Evolutionary conservation across 352 stramenopile genomes (phyloP).

Genomic region (Phytophthora melonis): DNA sequence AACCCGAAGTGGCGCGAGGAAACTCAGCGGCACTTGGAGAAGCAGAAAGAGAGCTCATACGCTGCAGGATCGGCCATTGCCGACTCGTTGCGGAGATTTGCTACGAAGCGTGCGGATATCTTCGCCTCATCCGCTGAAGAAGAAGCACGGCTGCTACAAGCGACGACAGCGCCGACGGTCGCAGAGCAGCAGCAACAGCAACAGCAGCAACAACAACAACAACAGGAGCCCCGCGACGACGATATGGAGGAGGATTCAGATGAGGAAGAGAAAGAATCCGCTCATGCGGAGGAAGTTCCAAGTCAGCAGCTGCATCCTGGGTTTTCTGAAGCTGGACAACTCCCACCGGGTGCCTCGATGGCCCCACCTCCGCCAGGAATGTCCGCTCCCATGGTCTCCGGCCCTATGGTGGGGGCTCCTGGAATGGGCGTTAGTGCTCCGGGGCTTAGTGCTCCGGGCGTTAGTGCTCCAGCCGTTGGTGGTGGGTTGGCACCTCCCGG

Average conservation of each 20-base stretch:
- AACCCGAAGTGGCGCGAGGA: constrained; percentile 99
- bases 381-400: constrained; percentile 22
- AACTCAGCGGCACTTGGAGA: constrained; percentile 94
- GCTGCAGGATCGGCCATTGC: constrained; percentile 96
- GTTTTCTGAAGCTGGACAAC: constrained; percentile 21
- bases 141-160: constrained; percentile 74
- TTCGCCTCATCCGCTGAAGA: constrained; percentile 93
- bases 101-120: constrained; percentile 93
- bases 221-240: constrained; percentile 28
- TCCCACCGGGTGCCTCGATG: constrained; percentile 17
- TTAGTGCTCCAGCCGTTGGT: no score
- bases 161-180: constrained; percentile 39
- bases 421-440: constrained; percentile 22
- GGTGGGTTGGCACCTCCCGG: constrained; percentile 20
- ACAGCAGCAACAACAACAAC: constrained; percentile 21
- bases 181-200: constrained; percentile 16
- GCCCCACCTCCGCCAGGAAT: constrained; percentile 21
- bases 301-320: constrained; percentile 16
- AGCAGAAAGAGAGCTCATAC: constrained; percentile 97
- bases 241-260: constrained; percentile 56
- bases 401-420: constrained; percentile 33
- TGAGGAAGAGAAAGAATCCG: constrained; percentile 42
- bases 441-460: no score
- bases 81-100: constrained; percentile 94
- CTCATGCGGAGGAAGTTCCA: constrained; percentile 10